Evolutionary conservation across 331 rosid species (phyloP), one percentile per base, ranked within the genome.

Genomic region (Quercus phellos): DNA sequence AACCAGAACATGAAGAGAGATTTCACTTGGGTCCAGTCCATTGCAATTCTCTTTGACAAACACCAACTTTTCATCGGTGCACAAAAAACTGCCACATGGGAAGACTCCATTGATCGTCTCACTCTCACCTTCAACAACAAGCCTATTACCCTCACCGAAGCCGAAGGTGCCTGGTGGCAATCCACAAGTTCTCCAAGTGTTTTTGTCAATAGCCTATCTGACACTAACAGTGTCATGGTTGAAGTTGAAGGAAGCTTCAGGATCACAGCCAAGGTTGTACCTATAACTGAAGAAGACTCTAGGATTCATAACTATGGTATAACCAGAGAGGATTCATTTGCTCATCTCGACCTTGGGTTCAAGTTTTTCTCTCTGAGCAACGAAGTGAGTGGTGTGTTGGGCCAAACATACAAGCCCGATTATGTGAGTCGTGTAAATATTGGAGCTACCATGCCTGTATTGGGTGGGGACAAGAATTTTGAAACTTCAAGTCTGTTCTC

Each of bases 1-100:
- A 86, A 83, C 51, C 6, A 5, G 38, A 34, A 34, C 38, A 5
- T 34, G 38, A 34, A 34, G 7, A 34, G 38, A 1, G 38, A 6
- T 68, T 0, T 86, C 85, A 83, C 89, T 14, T 86, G 89, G 87
- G 83, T 83, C 72, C 87, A 86, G 77, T 86, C 89, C n/a, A 80
- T 86, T 3, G 85, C 61, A 12, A 80, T 86, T 53, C 81, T 86
- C 17, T 83, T 86, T 27, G 58, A 74, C 68, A 56, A 80, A 21
- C 85, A 80, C 38, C 81, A 74, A 43, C 51, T 86, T 67, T 83
- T 50, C 55, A 2, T 80, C 4, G 83, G 89, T 0, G 81, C 87
- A 12, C 35, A 7, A 0, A 80, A 83, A 72, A 83, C 87, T 0
- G 22, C 87, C 79, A 64, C 51, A 0, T 83, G 89, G 89, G 51